phyloP scores from a whole-genome alignment of 371 early-diverging fungal species.

The Syncephalastrum monosporum region DNA sequence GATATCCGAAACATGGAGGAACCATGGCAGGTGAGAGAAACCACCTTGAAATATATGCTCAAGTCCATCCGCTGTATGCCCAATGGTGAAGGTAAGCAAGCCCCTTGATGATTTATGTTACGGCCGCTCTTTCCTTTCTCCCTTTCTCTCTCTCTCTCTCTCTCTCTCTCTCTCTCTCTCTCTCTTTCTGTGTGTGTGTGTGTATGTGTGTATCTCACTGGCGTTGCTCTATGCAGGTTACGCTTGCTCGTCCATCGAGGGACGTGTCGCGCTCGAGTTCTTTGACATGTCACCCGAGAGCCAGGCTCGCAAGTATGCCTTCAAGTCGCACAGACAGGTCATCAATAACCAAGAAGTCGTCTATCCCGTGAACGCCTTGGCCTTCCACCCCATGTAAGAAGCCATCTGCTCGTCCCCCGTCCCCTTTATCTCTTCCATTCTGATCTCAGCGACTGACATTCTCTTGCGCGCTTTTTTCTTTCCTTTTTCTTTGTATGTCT shows the following conservation, averaged over 20 bases:
- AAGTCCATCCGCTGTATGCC: conserved; percentile 81
- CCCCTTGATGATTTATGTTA: too few species aligned
- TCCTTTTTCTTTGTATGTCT: background rate
- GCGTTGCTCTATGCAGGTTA: conserved; percentile 48
- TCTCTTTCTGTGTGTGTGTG: too few species aligned
- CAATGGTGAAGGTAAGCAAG: conserved; percentile 61
- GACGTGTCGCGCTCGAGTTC: conserved; percentile 92
- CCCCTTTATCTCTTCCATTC: too few species aligned
- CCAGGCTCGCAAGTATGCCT: conserved; percentile 84
- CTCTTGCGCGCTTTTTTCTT: background rate
- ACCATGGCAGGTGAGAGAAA: conserved; percentile 74
- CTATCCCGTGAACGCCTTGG: conserved; percentile 92
- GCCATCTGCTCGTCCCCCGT: background rate
- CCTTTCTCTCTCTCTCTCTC: too few species aligned
- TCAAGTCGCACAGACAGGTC: conserved; percentile 91
- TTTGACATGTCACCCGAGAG: conserved; percentile 71
- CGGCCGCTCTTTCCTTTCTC: too few species aligned
- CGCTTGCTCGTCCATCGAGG: conserved; percentile 90
- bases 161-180: too few species aligned
- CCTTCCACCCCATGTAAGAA: conserved; percentile 86
- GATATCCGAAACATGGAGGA: conserved; percentile 80
- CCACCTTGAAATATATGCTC: conserved; percentile 82
- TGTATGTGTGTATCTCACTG: background rate
- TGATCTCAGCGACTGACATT: background rate
- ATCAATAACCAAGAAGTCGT: conserved; percentile 80